These are phyloP conservation scores for Nakaseomyces kungkrabaensis DNA, from an alignment of 1,139 yeast genomes.

Conservation along the genomic window DNA sequence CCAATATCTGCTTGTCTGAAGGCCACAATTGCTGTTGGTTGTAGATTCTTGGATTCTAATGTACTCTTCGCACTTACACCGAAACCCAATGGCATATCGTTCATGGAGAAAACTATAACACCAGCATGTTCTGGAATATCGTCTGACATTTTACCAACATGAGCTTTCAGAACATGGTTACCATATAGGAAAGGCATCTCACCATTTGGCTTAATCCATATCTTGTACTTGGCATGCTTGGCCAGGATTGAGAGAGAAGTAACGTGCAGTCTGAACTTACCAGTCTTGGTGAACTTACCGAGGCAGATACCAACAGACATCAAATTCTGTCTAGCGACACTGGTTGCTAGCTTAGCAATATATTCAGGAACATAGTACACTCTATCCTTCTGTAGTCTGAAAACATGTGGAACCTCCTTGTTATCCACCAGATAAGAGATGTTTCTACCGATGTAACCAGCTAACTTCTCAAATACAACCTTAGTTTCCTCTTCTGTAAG, in stretches of 20 bases:
- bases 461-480: slow-evolving; percentile 90
- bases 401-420: slow-evolving; percentile 85
- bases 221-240: slow-evolving; percentile 81
- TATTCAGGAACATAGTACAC: slow-evolving; percentile 85
- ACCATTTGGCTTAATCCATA: slow-evolving; percentile 95
- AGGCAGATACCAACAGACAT: slow-evolving; percentile 91
- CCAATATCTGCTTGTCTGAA: slow-evolving; percentile 98
- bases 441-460: slow-evolving; percentile 92
- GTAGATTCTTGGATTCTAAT: slow-evolving; percentile 75
- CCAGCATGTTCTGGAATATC: slow-evolving; percentile 99
- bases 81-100: slow-evolving; percentile 87
- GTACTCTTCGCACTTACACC: slow-evolving; percentile 93
- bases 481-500: slow-evolving; percentile 95
- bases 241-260: slow-evolving; percentile 80
- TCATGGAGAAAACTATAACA: slow-evolving; percentile 82
- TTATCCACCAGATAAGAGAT: slow-evolving; percentile 81
- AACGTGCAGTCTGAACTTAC: slow-evolving; percentile 88
- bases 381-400: slow-evolving; percentile 90
- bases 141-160: slow-evolving; percentile 91
- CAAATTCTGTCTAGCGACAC: slow-evolving; percentile 76
- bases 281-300: slow-evolving; percentile 96
- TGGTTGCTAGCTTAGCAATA: slow-evolving; percentile 79
- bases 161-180: slow-evolving; percentile 93
- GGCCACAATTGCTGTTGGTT: slow-evolving; percentile 90
- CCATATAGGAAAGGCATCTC: slow-evolving; percentile 98